Evolutionary conservation across 305 asterid genomes (phyloP).

Genomic region (Fraxinus xanthoxyloides): DNA sequence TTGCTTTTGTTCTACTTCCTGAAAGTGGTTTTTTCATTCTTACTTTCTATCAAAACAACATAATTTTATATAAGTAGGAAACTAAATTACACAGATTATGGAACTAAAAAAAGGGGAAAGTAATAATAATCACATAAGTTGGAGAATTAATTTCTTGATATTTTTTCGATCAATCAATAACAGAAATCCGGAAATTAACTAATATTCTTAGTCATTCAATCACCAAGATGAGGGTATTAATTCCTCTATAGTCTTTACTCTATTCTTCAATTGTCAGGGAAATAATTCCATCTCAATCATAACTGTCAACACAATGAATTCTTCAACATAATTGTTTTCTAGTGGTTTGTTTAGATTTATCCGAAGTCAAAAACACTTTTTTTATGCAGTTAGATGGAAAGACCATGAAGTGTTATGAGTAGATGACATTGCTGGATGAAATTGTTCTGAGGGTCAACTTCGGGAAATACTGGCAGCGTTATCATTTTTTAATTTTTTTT

Average conservation of each 20-base stretch:
- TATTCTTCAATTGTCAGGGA: neutral
- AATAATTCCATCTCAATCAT: neutral
- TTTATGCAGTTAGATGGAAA: neutral
- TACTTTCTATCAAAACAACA: neutral
- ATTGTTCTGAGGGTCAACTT: neutral
- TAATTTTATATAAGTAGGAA: neutral
- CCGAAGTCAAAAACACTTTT: neutral
- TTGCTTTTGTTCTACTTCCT: neutral
- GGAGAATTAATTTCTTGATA: neutral
- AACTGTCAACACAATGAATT: neutral
- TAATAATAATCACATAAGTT: neutral
- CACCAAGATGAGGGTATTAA: conserved; percentile 6
- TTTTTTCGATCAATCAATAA: neutral
- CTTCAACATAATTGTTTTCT: neutral
- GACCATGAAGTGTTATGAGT: neutral
- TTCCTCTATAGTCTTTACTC: neutral
- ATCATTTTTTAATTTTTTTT: neutral
- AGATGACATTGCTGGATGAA: neutral
- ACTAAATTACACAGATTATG: neutral
- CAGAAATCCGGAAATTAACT: neutral
- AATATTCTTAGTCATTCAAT: neutral
- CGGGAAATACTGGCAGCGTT: neutral
- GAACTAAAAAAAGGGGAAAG: neutral
- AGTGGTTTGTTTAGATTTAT: neutral
- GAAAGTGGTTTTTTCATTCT: neutral